Evolutionary conservation across 768 basidiomycete species (phyloP), one percentile per base, ranked within the genome.

Genomic region (Terana coerulea): DNA sequence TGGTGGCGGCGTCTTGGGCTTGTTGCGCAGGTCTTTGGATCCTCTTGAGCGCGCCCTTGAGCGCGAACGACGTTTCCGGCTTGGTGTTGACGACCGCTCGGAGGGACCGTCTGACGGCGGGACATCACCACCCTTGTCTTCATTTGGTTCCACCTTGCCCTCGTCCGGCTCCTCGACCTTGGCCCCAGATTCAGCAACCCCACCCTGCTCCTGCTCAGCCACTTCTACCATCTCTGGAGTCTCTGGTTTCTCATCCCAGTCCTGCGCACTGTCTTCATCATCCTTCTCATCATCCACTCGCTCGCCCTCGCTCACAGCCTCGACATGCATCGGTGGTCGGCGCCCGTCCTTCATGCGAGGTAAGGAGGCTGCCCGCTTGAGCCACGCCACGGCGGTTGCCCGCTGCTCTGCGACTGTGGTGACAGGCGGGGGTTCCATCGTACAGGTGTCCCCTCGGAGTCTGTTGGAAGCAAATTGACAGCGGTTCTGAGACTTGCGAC

Each of bases 321-420:
- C 88, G 58, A 80, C 74, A 61, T 88, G 89, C 88, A 91, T 90
- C 42, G 86, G 89, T 0, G 91, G 92, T 36, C 93, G 76, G 49
- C 92, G 73, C 7, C 92, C 92, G 67, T 92, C 88, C 67, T 92
- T 92, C 84, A 90, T 90, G 55, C 93, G 78, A 31, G 93, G 94
- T 25, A 95, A 69, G 14, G 92, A 95, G 49, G 92, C 90, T 36
- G 94, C 93, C 60, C 94, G 84, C 71, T 88, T 93, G 57, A 97
- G 81, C 71, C 86, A 93, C 39, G 91, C 91, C 41, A 95, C 86
- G 10, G 92, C 89, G 49, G 82, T 80, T 64, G 91, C 89, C 54
- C 94, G 84, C 68, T 93, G 87, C 66, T 94, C 88, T 24, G 80
- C 80, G 45, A 33, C 25, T n/a, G 37, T n/a, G n/a, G n/a, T n/a